phyloP scores from a whole-genome alignment of 805 yeast genomes.

The Pichia kluyveri region DNA sequence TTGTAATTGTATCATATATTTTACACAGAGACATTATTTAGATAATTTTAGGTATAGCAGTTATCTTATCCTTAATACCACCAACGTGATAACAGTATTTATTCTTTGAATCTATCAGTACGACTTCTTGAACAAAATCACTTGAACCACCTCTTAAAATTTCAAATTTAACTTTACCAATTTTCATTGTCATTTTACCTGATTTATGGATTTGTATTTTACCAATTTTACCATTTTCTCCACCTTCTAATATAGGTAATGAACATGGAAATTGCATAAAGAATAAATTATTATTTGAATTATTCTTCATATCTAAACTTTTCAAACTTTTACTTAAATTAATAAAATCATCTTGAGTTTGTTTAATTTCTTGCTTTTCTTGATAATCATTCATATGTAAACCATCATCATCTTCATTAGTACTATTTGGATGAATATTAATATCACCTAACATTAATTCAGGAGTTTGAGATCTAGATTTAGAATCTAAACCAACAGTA shows the following conservation, averaged over 20 bases:
- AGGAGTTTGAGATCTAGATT: neutral
- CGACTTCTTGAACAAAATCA: slow-evolving; percentile 65
- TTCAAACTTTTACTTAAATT: slow-evolving; percentile 11
- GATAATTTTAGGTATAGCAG: slow-evolving; percentile 42
- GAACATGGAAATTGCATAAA: slow-evolving; percentile 26
- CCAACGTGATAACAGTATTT: slow-evolving; percentile 43
- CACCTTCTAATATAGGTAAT: slow-evolving; percentile 16
- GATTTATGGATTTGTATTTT: slow-evolving; percentile 69
- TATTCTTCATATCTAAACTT: slow-evolving; percentile 6
- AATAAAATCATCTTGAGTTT: slow-evolving; percentile 31
- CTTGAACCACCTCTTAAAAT: slow-evolving; percentile 64
- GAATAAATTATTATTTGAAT: slow-evolving; percentile 8
- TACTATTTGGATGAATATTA: neutral
- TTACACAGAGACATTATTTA: slow-evolving; percentile 1
- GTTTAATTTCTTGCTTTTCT: slow-evolving; percentile 27
- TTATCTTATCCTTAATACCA: slow-evolving; percentile 43
- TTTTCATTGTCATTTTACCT: slow-evolving; percentile 66
- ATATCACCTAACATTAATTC: slow-evolving; percentile 4
- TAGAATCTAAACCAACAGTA: slow-evolving; percentile 9
- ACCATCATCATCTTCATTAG: slow-evolving; percentile 6
- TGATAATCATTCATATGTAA: slow-evolving; percentile 21
- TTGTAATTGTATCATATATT: neutral
- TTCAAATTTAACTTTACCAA: slow-evolving; percentile 64
- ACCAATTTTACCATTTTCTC: slow-evolving; percentile 56
- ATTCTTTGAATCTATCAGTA: slow-evolving; percentile 31